These are phyloP conservation scores for Colletotrichum sublineola DNA, from an alignment of 2,329 filamentous ascomycete genomes.

Conservation along the genomic window DNA sequence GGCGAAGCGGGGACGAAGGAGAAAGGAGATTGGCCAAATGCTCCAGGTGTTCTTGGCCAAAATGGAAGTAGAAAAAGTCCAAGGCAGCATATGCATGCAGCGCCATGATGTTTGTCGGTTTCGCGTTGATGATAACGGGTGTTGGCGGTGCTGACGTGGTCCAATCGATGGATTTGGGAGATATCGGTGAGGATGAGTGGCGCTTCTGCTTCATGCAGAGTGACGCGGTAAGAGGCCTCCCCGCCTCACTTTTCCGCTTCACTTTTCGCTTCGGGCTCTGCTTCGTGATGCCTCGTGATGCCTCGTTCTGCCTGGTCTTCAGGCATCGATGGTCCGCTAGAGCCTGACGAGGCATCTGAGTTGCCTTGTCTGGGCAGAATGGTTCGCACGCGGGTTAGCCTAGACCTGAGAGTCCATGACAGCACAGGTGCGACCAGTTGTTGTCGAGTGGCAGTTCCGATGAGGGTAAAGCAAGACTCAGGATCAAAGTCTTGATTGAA, in stretches of 20 bases:
- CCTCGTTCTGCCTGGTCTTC: neutral
- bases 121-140: neutral
- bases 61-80: neutral
- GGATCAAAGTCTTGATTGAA: neutral
- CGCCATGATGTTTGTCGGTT: no score
- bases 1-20: neutral
- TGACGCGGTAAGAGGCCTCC: slow-evolving; percentile 1
- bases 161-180: neutral
- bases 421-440: neutral
- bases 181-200: neutral
- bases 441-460: neutral
- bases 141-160: neutral
- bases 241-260: neutral
- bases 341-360: neutral
- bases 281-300: neutral
- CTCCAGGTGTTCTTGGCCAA: neutral
- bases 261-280: neutral
- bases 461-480: neutral
- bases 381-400: neutral
- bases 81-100: neutral
- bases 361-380: neutral
- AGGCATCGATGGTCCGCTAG: slow-evolving; percentile 7
- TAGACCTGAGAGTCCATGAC: neutral
- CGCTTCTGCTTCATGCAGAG: slow-evolving; percentile 1
- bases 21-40: neutral